Base-by-base conservation (phyloP, 176 grass and related monocot species). In the Musa acuminata region DNA sequence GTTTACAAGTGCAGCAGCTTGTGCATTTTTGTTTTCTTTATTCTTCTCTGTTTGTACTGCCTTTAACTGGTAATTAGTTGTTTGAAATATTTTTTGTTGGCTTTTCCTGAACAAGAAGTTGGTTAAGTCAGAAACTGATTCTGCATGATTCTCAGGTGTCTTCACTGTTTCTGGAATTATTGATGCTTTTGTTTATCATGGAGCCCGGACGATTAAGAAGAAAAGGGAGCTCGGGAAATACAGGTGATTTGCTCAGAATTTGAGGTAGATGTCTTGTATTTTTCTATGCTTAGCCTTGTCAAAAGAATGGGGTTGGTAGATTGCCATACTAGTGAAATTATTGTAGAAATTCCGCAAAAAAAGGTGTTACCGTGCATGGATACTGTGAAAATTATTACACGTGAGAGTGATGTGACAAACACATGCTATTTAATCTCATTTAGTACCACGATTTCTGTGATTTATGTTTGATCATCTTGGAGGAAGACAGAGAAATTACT, bases 81-180 rank as follows among this genome's bases (percentile, higher is more conserved):
- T 69, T 62, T 1, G 53, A 72, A 27, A 27, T 77, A 17, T 75
- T 35, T 78, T 75, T 59, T 3, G 35, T 77, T 54, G 50, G 73
- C 29, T 68, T 76, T 52, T 77, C 20, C 1, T 62, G 49, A 9
- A 1, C 12, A 9, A 49, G 55, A 29, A 51, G 62, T 51, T 51
- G n/a, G 27, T 8, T 2, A 16, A 14, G 49, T 49, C 53, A 69
- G 19, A n/a, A 29, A 77, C 1, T 53, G 67, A 60, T 23, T 65
- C 8, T 72, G 58, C 10, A 14, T 81, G 27, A 71, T 83, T 65
- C 64, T 57, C 86, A 99, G 95, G 95, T 74, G 83, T 99, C 27
- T 99, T 99, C 77, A 99, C 91, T 0, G 88, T 99, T 54, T 87
- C 95, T 14, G 95, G 95, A 84, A 99, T 99, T 66, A 85, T 99